A percentile compares a stretch with the other conserved stretches of the same genome.
Evolutionary conservation across 352 stramenopile species (phyloP).

Genomic region (Phytophthora idaei): DNA sequence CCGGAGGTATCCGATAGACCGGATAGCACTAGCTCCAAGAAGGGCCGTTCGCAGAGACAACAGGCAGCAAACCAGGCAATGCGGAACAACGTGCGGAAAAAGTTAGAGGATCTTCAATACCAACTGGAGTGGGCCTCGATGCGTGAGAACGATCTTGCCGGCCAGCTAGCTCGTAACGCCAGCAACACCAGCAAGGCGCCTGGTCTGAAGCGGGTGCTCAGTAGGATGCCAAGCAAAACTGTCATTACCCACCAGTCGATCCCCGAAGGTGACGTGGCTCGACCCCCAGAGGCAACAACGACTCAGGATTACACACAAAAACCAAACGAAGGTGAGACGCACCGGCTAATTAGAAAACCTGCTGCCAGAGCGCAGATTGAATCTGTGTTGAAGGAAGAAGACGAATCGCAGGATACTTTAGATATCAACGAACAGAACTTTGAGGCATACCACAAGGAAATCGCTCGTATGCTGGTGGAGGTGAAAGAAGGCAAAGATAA

Average conservation of each 20-base stretch:
- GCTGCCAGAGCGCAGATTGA: neutral
- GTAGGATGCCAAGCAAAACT: conserved; percentile 68
- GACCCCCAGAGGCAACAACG: neutral
- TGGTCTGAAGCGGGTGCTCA: conserved; percentile 52
- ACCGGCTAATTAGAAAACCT: conserved; percentile 1
- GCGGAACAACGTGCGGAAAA: conserved; percentile 50
- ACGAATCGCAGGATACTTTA: conserved; percentile 22
- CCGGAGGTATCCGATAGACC: conserved; percentile 18
- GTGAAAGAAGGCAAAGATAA: conserved; percentile 68
- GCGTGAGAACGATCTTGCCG: conserved; percentile 71
- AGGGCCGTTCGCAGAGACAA: conserved; percentile 12
- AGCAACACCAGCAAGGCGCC: conserved; percentile 17
- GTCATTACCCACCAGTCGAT: conserved; percentile 50
- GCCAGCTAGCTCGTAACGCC: conserved; percentile 29
- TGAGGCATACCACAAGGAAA: conserved; percentile 71
- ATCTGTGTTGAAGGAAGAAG: conserved; percentile 19
- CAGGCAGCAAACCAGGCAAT: conserved; percentile 16
- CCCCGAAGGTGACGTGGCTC: conserved; percentile 26
- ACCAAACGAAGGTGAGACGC: conserved; percentile 4
- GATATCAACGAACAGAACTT: conserved; percentile 74
- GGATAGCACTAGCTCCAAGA: conserved; percentile 11
- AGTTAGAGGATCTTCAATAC: conserved; percentile 46
- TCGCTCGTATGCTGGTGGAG: conserved; percentile 66
- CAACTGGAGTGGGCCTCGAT: conserved; percentile 70
- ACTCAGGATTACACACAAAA: conserved; percentile 5